Conservation (phyloP, 1,284 basidiomycete species). For the Trametes versicolor region DNA sequence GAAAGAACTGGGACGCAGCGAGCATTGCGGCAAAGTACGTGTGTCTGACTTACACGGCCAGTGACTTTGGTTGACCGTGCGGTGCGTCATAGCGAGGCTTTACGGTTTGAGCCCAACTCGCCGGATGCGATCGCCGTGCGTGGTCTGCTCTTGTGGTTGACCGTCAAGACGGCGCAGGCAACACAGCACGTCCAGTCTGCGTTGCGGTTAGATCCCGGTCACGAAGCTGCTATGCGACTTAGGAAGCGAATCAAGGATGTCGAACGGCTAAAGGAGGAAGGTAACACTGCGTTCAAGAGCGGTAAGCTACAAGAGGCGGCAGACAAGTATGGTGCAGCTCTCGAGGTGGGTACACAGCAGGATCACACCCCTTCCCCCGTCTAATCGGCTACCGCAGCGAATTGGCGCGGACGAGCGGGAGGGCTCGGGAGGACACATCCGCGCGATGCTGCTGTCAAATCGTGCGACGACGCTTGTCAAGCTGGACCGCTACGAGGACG, state of each 20-base stretch:
- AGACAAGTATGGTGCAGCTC: slow-evolving; percentile 72
- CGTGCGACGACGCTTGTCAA: slow-evolving; percentile 86
- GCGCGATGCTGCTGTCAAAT: slow-evolving; percentile 85
- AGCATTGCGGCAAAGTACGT: slow-evolving; percentile 74
- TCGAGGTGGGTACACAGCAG: slow-evolving; percentile 57
- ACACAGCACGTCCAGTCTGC: slow-evolving; percentile 80
- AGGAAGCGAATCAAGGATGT: slow-evolving; percentile 83
- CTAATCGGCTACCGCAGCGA: slow-evolving; percentile 48
- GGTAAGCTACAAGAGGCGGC: slow-evolving; percentile 71
- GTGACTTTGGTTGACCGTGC: not conserved
- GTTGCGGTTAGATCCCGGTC: slow-evolving; percentile 83
- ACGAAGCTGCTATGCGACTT: slow-evolving; percentile 73
- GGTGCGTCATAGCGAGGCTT: slow-evolving; percentile 66
- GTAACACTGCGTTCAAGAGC: slow-evolving; percentile 81
- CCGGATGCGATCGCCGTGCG: slow-evolving; percentile 86
- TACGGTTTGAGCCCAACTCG: slow-evolving; percentile 77
- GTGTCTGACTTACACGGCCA: not conserved
- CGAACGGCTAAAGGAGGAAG: slow-evolving; percentile 86
- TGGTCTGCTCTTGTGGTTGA: slow-evolving; percentile 82
- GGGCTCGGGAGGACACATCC: slow-evolving; percentile 77
- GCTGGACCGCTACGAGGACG: slow-evolving; percentile 71
- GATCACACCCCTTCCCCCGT: not conserved
- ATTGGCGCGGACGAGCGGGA: slow-evolving; percentile 73
- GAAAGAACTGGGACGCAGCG: slow-evolving; percentile 76
- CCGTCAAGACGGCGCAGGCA: slow-evolving; percentile 76